A percentile compares a stretch with the other conserved stretches of the same genome.
phyloP scores from a whole-genome alignment of 2,329 filamentous ascomycete genomes.

The Sporothrix mexicana region DNA sequence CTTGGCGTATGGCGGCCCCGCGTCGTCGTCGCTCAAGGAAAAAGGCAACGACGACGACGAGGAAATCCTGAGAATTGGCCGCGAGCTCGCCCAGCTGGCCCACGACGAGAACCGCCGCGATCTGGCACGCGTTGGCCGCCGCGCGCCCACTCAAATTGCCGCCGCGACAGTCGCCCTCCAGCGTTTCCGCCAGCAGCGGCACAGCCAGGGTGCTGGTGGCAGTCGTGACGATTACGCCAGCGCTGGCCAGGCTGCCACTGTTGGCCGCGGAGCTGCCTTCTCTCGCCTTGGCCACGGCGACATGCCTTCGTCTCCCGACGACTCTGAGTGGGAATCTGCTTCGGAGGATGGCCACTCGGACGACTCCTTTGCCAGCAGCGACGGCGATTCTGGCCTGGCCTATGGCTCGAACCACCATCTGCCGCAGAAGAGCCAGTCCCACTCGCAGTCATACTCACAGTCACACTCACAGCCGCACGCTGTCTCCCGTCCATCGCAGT shows the following conservation, averaged over 20 bases:
- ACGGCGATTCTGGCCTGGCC: constrained; percentile 50
- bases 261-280: constrained; percentile 37
- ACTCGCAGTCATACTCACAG: background rate
- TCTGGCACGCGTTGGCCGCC: constrained; percentile 50
- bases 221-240: constrained; percentile 19
- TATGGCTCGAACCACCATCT: constrained; percentile 48
- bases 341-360: constrained; percentile 53
- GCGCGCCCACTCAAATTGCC: constrained; percentile 47
- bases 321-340: constrained; percentile 64
- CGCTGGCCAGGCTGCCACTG: background rate
- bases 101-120: constrained; percentile 59
- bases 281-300: constrained; percentile 46
- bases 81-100: constrained; percentile 60
- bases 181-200: constrained; percentile 46
- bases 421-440: background rate
- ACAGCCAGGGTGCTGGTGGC: background rate
- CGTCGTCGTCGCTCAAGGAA: constrained; percentile 28
- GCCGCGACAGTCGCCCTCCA: constrained; percentile 51
- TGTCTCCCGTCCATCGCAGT: background rate
- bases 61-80: constrained; percentile 62
- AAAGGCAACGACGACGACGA: constrained; percentile 53
- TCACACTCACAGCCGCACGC: constrained; percentile 40
- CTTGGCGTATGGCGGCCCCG: constrained; percentile 11
- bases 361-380: constrained; percentile 48
- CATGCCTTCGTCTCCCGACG: constrained; percentile 48